Evolutionary conservation across 2,329 filamentous ascomycete genomes (phyloP).

Genomic region (Hypomyces perniciosus): DNA sequence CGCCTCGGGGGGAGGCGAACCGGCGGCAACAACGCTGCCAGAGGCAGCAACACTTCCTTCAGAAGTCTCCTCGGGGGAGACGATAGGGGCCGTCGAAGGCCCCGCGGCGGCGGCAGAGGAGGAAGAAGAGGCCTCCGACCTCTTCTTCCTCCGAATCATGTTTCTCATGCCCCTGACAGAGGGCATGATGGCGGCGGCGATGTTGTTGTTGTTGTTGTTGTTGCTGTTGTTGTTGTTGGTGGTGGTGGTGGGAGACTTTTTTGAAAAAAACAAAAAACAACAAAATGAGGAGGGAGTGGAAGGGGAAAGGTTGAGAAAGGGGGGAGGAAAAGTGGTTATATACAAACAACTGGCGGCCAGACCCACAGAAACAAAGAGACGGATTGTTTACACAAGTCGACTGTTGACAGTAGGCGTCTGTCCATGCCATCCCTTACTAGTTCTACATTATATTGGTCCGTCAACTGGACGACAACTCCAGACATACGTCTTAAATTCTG

Average conservation of each 20-base stretch:
- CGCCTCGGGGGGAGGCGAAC: not conserved
- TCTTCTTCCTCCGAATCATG: not conserved
- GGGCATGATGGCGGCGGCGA: not conserved
- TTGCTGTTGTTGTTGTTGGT: not conserved
- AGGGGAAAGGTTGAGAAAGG: not conserved
- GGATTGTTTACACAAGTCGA: not conserved
- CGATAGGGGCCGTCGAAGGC: not conserved
- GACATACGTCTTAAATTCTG: too few species aligned
- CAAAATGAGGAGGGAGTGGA: not conserved
- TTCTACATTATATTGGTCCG: not conserved
- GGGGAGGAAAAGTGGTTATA: not conserved
- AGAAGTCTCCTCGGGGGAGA: not conserved
- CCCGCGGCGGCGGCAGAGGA: not conserved
- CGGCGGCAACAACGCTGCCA: not conserved
- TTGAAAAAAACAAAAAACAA: not conserved
- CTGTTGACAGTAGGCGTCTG: not conserved
- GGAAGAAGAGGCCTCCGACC: not conserved
- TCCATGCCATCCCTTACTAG: not conserved
- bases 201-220: not conserved
- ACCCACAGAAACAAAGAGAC: not conserved
- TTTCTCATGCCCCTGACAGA: not conserved
- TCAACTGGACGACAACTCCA: not conserved
- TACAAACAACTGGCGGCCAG: not conserved
- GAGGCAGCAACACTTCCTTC: not conserved
- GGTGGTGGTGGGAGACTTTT: not conserved